Base-by-base conservation (phyloP, 345 rosid genomes). In the Bretschneidera sinensis region DNA sequence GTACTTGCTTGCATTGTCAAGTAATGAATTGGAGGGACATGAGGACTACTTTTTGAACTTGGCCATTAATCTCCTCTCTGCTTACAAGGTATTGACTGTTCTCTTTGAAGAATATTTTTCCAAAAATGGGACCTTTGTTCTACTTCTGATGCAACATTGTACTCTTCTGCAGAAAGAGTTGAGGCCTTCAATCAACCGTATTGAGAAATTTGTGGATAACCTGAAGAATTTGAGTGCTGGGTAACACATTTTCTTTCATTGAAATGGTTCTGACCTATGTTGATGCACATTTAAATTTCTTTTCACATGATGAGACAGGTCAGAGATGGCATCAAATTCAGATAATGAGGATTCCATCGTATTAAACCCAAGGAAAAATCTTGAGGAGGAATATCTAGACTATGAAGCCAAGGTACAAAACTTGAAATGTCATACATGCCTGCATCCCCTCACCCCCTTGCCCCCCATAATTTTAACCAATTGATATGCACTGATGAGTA, bases 381-480 rank as follows among this genome's bases (percentile, higher is more conserved):
- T 89, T 20, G 99, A 92, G 82, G 83, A 84, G 77, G 99, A 87
- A 79, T 94, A 94, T 79, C 66, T 87, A 61, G 88, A 83, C 25
- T 85, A 79, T 71, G 99, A 94, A 79, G 83, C 95, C 68, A 86
- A 87, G 92, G 99, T 92, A 73, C 21, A 35, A 35, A 7, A 4
- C 45, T n/a, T n/a, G n/a, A n/a, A n/a, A n/a, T n/a, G n/a, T n/a
- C n/a, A n/a, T n/a, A n/a, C n/a, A n/a, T 31, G 35, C 9, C 35
- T 4, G 35, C 9, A 31, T 39, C 45, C 10, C 45, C 45, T 13
- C 45, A n/a, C n/a, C n/a, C n/a, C n/a, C n/a, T n/a, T 4, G 15
- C 45, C 45, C 10, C 11, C 45, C 15, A 9, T n/a, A 39, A 9
- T 59, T 9, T 28, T 48, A 18, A 0, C 17, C 6, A 14, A 39